Evolutionary conservation across 805 yeast genomes (phyloP).

Genomic region (Alloascoidea hylecoeti): DNA sequence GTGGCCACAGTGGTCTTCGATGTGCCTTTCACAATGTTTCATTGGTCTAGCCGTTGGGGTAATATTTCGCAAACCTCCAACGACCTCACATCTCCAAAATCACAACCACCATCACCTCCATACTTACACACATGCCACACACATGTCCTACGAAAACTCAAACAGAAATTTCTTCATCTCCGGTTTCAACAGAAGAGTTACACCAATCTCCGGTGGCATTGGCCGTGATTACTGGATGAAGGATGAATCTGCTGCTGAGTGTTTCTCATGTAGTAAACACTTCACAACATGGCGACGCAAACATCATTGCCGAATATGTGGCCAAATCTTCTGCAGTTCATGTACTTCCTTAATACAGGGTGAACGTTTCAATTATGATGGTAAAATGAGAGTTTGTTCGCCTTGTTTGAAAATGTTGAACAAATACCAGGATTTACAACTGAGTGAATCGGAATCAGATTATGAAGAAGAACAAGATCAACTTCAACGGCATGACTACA

Average conservation of each 20-base stretch:
- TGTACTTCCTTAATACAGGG: conserved; percentile 70
- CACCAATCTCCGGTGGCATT: conserved; percentile 25
- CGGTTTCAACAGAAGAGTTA: neutral
- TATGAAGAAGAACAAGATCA: conserved; percentile 17
- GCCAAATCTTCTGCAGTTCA: conserved; percentile 80
- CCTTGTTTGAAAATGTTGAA: conserved; percentile 52
- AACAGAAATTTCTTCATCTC: conserved; percentile 2
- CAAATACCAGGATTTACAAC: conserved; percentile 47
- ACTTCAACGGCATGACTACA: conserved; percentile 8
- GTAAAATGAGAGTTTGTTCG: conserved; percentile 64
- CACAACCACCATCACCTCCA: neutral
- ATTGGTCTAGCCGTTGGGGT: too few relatives aligned
- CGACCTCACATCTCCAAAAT: too few relatives aligned
- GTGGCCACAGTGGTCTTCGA: too few relatives aligned
- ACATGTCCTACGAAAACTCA: conserved; percentile 1
- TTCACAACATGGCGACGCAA: conserved; percentile 78
- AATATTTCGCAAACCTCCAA: too few relatives aligned
- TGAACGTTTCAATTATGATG: conserved; percentile 43
- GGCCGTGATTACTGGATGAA: conserved; percentile 91
- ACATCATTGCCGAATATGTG: conserved; percentile 93
- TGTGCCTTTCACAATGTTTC: too few relatives aligned
- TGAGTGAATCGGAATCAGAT: conserved; percentile 48
- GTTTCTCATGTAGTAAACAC: conserved; percentile 67
- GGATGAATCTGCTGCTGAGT: conserved; percentile 81
- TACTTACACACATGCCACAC: neutral